These are phyloP conservation scores for Hypoxylon cercidicola DNA, from an alignment of 495 filamentous ascomycete species.

Conservation along the genomic window DNA sequence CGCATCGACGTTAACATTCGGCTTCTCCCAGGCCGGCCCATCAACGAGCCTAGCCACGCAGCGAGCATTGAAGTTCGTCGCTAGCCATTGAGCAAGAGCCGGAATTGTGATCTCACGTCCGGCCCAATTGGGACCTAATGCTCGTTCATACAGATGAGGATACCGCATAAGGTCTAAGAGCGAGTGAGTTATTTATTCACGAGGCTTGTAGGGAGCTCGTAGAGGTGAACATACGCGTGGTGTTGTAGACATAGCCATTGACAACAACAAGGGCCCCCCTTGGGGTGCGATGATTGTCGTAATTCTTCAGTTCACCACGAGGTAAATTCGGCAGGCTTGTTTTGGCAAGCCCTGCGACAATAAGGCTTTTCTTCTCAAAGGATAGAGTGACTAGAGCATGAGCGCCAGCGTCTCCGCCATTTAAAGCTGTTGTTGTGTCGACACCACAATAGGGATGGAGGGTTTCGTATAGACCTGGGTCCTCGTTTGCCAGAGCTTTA, in stretches of 20 bases:
- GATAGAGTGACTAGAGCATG: conserved; percentile 5
- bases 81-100: not conserved
- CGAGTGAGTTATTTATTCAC: not conserved
- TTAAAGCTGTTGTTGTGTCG: not conserved
- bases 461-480: not conserved
- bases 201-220: not conserved
- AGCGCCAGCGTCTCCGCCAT: not conserved
- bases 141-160: not conserved
- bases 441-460: not conserved
- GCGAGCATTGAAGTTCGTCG: not conserved
- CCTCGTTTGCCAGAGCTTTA: conserved; percentile 8
- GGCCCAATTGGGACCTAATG: not conserved
- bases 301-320: not conserved
- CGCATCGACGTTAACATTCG: not conserved
- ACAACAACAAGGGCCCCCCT: not conserved
- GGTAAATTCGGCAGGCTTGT: conserved; percentile 2
- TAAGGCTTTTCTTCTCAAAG: not conserved
- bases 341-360: conserved; percentile 6
- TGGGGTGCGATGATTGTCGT: not conserved
- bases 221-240: conserved; percentile 7
- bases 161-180: conserved; percentile 17
- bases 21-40: not conserved
- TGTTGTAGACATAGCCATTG: conserved; percentile 7
- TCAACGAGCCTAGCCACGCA: not conserved
- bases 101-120: not conserved